Evolutionary conservation across 148 eudicot species (phyloP), one percentile per base, ranked within the genome.

Genomic region (Chenopodium album): DNA sequence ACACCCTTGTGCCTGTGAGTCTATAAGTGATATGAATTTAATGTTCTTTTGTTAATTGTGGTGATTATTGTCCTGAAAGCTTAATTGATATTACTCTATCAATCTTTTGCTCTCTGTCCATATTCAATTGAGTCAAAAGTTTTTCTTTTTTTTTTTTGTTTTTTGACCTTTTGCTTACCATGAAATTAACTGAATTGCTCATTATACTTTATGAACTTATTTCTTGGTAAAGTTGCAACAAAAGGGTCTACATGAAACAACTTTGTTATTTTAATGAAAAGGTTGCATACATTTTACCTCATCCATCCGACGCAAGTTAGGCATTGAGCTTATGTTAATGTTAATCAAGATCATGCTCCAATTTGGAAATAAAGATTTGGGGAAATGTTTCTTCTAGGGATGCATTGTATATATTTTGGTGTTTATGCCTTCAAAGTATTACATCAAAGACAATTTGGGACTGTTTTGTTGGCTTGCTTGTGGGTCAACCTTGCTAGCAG

Each of bases 1-100:
- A 97, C 83, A 97, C 99, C 76, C 96, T 97, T 85, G 92, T 92
- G 60, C 99, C 97, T 89, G 99, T 97, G 85, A 94, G 98, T 90
- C 69, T 77, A 70, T 63, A 62, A 9, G 28, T 74, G 4, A 2
- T 13, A 4, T 26, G 26, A 44, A 66, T 69, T 31, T 67, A 12
- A 63, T 77, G 67, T 56, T 75, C 44, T 31, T 73, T 12, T 52
- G 76, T 84, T 52, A 48, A 11, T 32, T 80, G 22, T 73, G 46
- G 52, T n/a, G 68, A 17, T 37, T 76, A 59, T 83, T 2, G 46
- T 46, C 19, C 1, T 34, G 16, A 47, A 54, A 17, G 8, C 11
- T 37, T 10, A 9, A 66, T 29, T 7, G 37, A 66, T 66, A 62
- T 20, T 62, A 56, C 20, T 71, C 20, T 16, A n/a, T n/a, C 54